Evolutionary conservation across 2,329 filamentous ascomycete genomes (phyloP), one percentile per base, ranked within the genome.

Genomic region (Colletotrichum karsti): DNA sequence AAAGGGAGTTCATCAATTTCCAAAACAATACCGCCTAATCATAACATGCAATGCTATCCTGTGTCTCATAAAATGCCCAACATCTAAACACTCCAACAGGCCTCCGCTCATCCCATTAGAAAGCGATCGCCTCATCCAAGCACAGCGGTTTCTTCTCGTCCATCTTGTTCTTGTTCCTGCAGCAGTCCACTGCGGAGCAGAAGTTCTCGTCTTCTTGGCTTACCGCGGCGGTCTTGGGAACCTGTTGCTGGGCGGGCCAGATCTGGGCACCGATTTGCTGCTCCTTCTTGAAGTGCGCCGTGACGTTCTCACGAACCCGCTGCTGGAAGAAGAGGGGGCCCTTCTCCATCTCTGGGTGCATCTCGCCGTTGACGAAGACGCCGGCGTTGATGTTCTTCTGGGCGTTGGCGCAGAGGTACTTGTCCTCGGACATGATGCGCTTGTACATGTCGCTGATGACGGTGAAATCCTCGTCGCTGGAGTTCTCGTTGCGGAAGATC

Each of bases 351-450:
- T 81, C 80, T 0, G 89, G 88, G 74, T 91, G 89, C 76, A 91
- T 79, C 74, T 90, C 85, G 58, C 89, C 89, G 72, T 88, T 90
- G 74, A 89, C 79, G 67, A 90, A 91, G 57, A 90, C 82, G 7
- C 88, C 88, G 0, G 85, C 82, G 74, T 88, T 87, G 72, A 91
- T 81, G 75, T 91, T 91, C 75, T 81, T 83, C 74, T 91, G 89
- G 2, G 87, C 84, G 12, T 82, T 83, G 71, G 84, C 80, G 79
- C 89, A 91, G 26, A 91, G 84, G 8, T 85, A 81, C 73, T 91
- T 91, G 79, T 91, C 89, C 76, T 91, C 89, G 1, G 83, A 82
- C 85, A 91, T 87, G 76, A 91, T 84, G 41, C 86, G 85, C 77
- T 88, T 88, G 80, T 90, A 91, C 72, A 91, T 87, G 50, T 85